Base-by-base conservation (phyloP, 2,329 filamentous ascomycete genomes). In the Coniochaeta prunicola region DNA sequence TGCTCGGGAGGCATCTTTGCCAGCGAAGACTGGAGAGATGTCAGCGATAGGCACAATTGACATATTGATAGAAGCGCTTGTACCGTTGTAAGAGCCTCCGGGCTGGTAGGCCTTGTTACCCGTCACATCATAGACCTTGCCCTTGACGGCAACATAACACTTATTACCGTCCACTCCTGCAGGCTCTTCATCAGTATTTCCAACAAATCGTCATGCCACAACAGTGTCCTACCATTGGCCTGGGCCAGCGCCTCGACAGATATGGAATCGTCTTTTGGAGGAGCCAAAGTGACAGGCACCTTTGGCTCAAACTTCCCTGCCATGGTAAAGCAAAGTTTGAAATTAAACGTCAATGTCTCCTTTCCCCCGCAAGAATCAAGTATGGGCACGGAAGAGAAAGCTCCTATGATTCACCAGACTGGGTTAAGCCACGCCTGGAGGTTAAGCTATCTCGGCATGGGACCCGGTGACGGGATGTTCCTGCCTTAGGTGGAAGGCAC, bases 1-100 rank as follows among this genome's bases (percentile, higher is more conserved):
- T 7, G 92, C 94, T 62, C 91, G 86, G n/a, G 94, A 97, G 28
- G 94, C 89, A 69, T 99, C 96, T 70, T 96, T 96, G 62, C 94
- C 94, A 2, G 91, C 90, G 70, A 99, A 99, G 21, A 97, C 94
- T 99, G 65, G 26, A 56, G 34, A n/a, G 12, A 42, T 40, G 31
- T 56, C 53, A 55, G 53, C 30, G 3, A 5, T 19, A n/a, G 40
- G 40, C 12, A 57, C 15, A 3, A n/a, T 28, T 31, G 30, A 40
- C 15, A 30, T 9, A 15, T 2, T 5, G 3, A 42, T 7, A 24
- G 4, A 56, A 28, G 33, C 13, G 17, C 3, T 19, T 19, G 34
- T 79, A 97, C 94, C 90, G 67, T 90, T 83, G 74, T 99, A 99
- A 63, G 88, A 86, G 54, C 91, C 92, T 26, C 86, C 88, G 10